phyloP scores from a whole-genome alignment of 2,329 filamentous ascomycete genomes.

The Calonectria leucothoes region DNA sequence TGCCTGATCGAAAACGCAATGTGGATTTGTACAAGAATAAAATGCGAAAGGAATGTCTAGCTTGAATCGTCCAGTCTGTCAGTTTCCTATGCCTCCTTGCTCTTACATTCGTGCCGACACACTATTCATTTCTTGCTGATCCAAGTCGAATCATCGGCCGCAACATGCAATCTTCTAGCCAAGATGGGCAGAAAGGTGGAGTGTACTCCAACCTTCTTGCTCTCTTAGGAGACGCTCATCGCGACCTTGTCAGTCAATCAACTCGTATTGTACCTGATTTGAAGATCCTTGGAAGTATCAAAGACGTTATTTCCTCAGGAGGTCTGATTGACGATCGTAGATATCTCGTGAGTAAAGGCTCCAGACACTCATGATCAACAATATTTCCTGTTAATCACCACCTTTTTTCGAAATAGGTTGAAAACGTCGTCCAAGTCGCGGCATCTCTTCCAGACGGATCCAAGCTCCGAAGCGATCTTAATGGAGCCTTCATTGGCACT shows the following conservation, averaged over 20 bases:
- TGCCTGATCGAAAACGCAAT: background rate
- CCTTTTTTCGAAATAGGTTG: background rate
- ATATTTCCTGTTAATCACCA: background rate
- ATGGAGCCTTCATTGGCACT: background rate
- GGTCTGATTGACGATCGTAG: background rate
- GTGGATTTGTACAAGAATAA: background rate
- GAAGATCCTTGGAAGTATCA: background rate
- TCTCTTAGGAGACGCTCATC: background rate
- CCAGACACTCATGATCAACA: background rate
- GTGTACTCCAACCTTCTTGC: background rate
- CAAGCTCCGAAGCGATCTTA: background rate
- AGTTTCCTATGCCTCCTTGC: background rate
- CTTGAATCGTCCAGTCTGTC: background rate
- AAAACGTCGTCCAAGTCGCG: background rate
- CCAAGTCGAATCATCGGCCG: background rate
- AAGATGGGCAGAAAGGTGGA: background rate
- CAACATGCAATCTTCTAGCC: background rate
- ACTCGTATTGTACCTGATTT: background rate
- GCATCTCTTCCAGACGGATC: background rate
- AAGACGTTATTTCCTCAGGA: background rate
- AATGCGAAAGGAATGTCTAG: background rate
- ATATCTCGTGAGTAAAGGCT: background rate
- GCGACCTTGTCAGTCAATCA: background rate
- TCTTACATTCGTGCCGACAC: background rate
- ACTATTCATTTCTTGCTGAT: background rate